Conservation (phyloP, 2,329 filamentous ascomycete species). For the Kalaharituber pfeilii region DNA sequence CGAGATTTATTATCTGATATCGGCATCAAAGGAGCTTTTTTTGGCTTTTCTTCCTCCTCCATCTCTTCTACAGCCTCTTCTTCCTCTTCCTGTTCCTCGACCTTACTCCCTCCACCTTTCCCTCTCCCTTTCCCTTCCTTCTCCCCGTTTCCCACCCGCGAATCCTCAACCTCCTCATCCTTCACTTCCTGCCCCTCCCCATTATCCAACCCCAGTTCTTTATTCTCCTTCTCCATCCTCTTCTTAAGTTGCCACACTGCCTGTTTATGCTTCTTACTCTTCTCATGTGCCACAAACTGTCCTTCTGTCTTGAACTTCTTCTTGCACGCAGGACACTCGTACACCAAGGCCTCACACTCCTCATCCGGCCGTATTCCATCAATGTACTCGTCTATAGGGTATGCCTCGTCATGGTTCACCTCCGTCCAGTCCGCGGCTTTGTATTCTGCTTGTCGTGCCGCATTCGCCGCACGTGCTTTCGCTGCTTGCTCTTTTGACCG, state of each 20-base stretch:
- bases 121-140: constrained; percentile 27
- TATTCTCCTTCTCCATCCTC: constrained; percentile 70
- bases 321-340: constrained; percentile 62
- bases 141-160: constrained; percentile 31
- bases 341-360: constrained; percentile 38
- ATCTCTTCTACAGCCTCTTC: constrained; percentile 24
- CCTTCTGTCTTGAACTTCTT: constrained; percentile 79
- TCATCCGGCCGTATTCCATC: constrained; percentile 29
- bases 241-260: constrained; percentile 60
- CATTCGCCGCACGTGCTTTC: constrained; percentile 62
- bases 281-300: constrained; percentile 79
- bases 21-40: neutral
- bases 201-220: constrained; percentile 35
- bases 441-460: constrained; percentile 38
- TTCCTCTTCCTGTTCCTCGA: constrained; percentile 25
- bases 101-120: constrained; percentile 24
- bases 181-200: constrained; percentile 2
- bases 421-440: constrained; percentile 21
- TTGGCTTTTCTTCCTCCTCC: neutral
- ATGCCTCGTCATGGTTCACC: constrained; percentile 3
- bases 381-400: constrained; percentile 15
- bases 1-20: neutral
- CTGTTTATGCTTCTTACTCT: constrained; percentile 90
- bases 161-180: constrained; percentile 26
- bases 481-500: constrained; percentile 72